phyloP scores from a whole-genome alignment of 331 rosid genomes.

The Quercus tomentella region DNA sequence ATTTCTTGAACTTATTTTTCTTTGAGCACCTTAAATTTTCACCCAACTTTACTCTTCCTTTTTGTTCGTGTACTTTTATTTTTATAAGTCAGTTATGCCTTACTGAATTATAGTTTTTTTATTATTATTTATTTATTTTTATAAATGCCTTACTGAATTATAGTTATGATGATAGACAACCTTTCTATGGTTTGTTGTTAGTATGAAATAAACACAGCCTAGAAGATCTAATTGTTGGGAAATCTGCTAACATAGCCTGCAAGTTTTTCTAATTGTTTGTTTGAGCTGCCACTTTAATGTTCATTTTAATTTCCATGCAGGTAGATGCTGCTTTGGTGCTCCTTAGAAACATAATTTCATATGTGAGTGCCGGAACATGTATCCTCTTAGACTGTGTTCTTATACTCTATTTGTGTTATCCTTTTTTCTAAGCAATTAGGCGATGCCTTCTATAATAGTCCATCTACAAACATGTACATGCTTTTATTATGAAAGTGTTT shows the following conservation, averaged over 20 bases:
- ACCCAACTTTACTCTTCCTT: too few relatives aligned
- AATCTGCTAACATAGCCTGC: neutral
- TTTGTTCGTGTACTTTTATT: neutral
- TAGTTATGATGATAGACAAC: neutral
- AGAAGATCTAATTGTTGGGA: neutral
- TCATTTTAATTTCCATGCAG: slow-evolving; percentile 43
- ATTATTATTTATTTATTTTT: too few relatives aligned
- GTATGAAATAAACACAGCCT: too few relatives aligned
- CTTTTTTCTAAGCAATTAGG: neutral
- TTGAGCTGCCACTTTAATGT: slow-evolving; percentile 15
- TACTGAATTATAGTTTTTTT: neutral
- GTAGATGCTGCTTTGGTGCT: slow-evolving; percentile 77
- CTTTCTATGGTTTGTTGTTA: neutral
- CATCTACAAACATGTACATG: neutral
- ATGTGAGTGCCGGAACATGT: slow-evolving; percentile 47
- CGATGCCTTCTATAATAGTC: neutral
- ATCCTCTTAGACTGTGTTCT: neutral
- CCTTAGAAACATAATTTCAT: slow-evolving; percentile 73
- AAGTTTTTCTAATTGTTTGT: neutral
- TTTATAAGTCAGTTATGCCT: neutral
- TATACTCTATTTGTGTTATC: neutral
- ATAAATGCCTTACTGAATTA: neutral
- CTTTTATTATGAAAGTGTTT: slow-evolving; percentile 1
- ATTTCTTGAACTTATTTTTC: neutral
- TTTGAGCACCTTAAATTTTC: neutral